Conservation (phyloP, 2,329 filamentous ascomycete genomes). For the Phoma sp. region DNA sequence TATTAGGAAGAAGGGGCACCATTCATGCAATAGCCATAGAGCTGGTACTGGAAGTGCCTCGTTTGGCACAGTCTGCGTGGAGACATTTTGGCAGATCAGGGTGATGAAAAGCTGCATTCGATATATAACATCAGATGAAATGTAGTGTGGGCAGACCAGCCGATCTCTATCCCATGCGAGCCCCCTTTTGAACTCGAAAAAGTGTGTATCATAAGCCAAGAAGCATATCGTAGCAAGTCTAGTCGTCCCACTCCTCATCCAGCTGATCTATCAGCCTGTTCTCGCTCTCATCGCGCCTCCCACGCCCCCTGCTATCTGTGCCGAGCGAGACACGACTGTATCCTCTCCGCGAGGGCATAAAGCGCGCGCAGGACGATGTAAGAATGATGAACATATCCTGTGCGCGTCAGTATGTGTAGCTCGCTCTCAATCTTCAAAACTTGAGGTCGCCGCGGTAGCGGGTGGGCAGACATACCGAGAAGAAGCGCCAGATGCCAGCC, state of each 20-base stretch:
- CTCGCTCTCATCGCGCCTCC: constrained; percentile 73
- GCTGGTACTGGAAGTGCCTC: too few relatives aligned
- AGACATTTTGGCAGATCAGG: too few relatives aligned
- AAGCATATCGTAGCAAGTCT: background rate
- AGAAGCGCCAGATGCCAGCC: constrained; percentile 83
- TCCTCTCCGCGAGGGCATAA: constrained; percentile 68
- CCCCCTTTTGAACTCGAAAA: background rate
- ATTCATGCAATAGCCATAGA: too few relatives aligned
- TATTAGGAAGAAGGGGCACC: too few relatives aligned
- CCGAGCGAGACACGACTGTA: constrained; percentile 69
- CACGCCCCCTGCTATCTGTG: constrained; percentile 49
- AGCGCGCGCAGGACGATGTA: constrained; percentile 71
- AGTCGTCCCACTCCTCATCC: constrained; percentile 96
- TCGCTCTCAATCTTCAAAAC: background rate
- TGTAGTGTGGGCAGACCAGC: too few relatives aligned
- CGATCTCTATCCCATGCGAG: too few relatives aligned
- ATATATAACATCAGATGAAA: too few relatives aligned
- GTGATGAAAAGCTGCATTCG: too few relatives aligned
- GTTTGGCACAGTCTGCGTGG: too few relatives aligned
- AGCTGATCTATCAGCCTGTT: constrained; percentile 94
- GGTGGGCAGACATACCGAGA: constrained; percentile 65
- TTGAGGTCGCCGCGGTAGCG: background rate
- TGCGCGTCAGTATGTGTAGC: constrained; percentile 11
- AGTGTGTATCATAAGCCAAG: background rate
- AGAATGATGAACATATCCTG: constrained; percentile 68